Evolutionary conservation across 2,329 filamentous ascomycete species (phyloP).

Genomic region (Lecanicillium sp.): DNA sequence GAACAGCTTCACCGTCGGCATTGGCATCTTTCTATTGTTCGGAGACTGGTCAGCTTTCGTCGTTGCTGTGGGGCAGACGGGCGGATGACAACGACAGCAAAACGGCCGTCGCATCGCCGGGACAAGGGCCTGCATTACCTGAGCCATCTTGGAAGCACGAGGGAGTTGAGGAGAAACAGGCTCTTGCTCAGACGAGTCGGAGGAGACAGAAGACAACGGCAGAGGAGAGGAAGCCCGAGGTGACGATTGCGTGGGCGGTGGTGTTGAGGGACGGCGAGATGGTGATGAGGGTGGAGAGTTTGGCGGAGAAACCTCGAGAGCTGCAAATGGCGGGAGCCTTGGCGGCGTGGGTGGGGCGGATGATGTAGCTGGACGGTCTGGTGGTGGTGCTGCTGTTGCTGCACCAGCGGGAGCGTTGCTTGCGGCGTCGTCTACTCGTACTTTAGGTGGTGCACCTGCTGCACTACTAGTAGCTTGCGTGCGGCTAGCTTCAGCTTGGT

Average conservation of each 20-base stretch:
- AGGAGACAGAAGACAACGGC: slow-evolving; percentile 19
- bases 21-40: slow-evolving; percentile 23
- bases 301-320: slow-evolving; percentile 28
- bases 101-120: slow-evolving; percentile 12
- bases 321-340: slow-evolving; percentile 12
- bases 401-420: neutral
- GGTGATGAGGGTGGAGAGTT: slow-evolving; percentile 31
- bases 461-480: too few relatives aligned
- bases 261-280: slow-evolving; percentile 22
- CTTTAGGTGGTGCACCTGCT: too few relatives aligned
- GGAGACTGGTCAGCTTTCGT: slow-evolving; percentile 14
- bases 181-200: slow-evolving; percentile 17
- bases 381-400: neutral
- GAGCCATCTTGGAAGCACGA: slow-evolving; percentile 41
- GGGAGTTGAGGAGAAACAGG: slow-evolving; percentile 18
- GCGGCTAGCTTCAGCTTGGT: too few relatives aligned
- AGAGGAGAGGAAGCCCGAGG: slow-evolving; percentile 13
- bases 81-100: slow-evolving; percentile 1
- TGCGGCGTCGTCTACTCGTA: too few relatives aligned
- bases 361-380: slow-evolving; percentile 21
- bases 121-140: slow-evolving; percentile 31
- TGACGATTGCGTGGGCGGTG: slow-evolving; percentile 18
- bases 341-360: slow-evolving; percentile 13
- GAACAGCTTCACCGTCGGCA: slow-evolving; percentile 27
- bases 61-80: slow-evolving; percentile 8